phyloP scores from a whole-genome alignment of 805 yeast genomes.

The Candida insectalens region DNA sequence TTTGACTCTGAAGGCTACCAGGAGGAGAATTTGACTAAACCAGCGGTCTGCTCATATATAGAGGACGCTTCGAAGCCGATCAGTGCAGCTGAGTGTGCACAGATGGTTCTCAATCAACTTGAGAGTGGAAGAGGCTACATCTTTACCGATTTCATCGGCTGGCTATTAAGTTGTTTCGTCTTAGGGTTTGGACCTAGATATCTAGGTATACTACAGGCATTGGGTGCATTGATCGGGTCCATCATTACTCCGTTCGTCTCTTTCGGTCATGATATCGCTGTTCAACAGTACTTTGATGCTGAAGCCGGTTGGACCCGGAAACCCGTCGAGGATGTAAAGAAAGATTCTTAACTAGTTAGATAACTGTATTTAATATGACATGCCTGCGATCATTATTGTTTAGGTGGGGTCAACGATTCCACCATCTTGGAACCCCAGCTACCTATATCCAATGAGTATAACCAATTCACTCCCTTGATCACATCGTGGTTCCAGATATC shows the following conservation, averaged over 20 bases:
- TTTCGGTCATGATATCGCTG: constrained; percentile 40
- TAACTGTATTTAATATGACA: too few relatives aligned
- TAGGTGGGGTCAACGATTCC: constrained; percentile 3
- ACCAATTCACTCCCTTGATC: constrained; percentile 50
- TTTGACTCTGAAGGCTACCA: constrained; percentile 81
- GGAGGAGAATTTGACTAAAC: constrained; percentile 78
- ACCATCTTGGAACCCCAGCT: constrained; percentile 8
- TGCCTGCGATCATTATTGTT: too few relatives aligned
- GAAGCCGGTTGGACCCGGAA: too few relatives aligned
- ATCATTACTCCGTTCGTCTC: constrained; percentile 54
- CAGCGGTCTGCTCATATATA: constrained; percentile 66
- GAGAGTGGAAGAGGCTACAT: constrained; percentile 61
- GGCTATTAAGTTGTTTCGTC: constrained; percentile 60
- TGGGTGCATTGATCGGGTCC: constrained; percentile 38
- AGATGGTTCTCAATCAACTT: constrained; percentile 44
- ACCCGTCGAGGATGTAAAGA: too few relatives aligned
- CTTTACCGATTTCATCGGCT: constrained; percentile 78
- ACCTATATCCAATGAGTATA: constrained; percentile 31
- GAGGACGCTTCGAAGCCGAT: constrained; percentile 81
- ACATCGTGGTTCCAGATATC: constrained; percentile 78
- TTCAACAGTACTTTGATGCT: constrained; percentile 37
- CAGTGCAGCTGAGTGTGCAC: constrained; percentile 56
- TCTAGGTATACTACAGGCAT: constrained; percentile 42
- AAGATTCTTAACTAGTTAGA: too few relatives aligned
- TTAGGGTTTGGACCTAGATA: constrained; percentile 63